These are phyloP conservation scores for Eimeria tenella DNA, from an alignment of 169 alveolate genomes.

Conservation along the genomic window DNA sequence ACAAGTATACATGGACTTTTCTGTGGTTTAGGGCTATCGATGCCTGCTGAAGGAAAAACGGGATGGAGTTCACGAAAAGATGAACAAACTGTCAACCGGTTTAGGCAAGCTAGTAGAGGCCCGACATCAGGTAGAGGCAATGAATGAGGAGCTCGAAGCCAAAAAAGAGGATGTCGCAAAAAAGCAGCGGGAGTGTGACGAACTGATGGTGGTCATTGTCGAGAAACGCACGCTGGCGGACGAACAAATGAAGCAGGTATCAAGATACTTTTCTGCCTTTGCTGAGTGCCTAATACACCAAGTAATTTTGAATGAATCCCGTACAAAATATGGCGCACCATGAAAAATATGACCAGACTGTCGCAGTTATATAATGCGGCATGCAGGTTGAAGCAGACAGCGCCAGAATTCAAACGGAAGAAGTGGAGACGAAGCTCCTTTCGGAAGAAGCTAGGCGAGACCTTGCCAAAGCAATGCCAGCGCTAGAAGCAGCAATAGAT, in stretches of 20 bases:
- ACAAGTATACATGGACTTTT: no score
- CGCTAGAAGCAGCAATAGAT: constrained; percentile 96
- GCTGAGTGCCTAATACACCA: no score
- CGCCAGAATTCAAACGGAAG: constrained; percentile 94
- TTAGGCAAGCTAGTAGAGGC: constrained; percentile 94
- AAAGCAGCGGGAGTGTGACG: constrained; percentile 94
- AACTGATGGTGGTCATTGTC: constrained; percentile 91
- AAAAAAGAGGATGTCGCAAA: constrained; percentile 92
- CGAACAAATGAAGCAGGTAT: constrained; percentile 87
- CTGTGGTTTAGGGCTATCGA: constrained; percentile 31
- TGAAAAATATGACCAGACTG: no score
- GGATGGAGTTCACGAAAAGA: constrained; percentile 91
- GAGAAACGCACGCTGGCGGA: constrained; percentile 93
- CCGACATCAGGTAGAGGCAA: constrained; percentile 91
- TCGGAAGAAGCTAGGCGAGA: constrained; percentile 97
- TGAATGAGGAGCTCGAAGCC: constrained; percentile 92
- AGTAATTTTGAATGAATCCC: no score
- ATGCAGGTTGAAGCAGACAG: constrained; percentile 93
- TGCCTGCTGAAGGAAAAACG: constrained; percentile 85
- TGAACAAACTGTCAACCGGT: constrained; percentile 93
- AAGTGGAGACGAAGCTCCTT: constrained; percentile 93
- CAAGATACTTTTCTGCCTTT: background rate
- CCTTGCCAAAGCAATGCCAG: constrained; percentile 97
- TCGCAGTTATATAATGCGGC: background rate
- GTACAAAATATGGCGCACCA: no score